These are phyloP conservation scores for Acer negundo DNA, from an alignment of 345 rosid genomes.

Conservation along the genomic window DNA sequence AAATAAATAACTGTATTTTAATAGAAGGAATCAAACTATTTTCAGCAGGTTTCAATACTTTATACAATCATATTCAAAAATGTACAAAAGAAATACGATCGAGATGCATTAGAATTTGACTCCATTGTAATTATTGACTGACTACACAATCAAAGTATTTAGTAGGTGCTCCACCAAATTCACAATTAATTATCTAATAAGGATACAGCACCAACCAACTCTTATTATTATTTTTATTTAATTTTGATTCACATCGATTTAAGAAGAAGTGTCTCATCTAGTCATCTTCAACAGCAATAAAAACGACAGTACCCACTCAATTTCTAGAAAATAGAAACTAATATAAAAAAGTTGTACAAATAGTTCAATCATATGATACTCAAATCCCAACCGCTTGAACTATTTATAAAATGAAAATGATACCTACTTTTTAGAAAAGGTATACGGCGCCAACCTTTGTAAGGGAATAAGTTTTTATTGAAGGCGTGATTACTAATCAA, in stretches of 20 bases:
- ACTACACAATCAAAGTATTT: not conserved
- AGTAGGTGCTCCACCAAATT: conserved; percentile 16
- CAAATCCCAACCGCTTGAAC: not conserved
- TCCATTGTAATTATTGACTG: not conserved
- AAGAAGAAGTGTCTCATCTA: conserved; percentile 9
- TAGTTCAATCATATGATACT: conserved; percentile 1
- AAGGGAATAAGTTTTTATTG: not conserved
- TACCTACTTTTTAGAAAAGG: not conserved
- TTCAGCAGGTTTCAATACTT: too few relatives aligned
- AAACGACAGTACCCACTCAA: not conserved
- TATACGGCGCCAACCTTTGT: not conserved
- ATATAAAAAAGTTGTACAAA: not conserved
- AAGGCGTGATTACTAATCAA: too few relatives aligned
- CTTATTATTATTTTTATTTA: not conserved
- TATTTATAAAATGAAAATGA: not conserved
- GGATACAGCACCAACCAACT: conserved; percentile 14
- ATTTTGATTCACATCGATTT: not conserved
- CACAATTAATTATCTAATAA: not conserved
- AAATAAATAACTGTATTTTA: too few relatives aligned
- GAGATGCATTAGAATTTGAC: not conserved
- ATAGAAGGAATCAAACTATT: too few relatives aligned
- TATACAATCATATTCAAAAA: too few relatives aligned
- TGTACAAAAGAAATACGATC: too few relatives aligned
- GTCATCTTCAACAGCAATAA: conserved; percentile 28
- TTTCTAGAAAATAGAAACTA: not conserved